Conservation (phyloP, 306 rosid genomes). For the Canavalia ensiformis region DNA sequence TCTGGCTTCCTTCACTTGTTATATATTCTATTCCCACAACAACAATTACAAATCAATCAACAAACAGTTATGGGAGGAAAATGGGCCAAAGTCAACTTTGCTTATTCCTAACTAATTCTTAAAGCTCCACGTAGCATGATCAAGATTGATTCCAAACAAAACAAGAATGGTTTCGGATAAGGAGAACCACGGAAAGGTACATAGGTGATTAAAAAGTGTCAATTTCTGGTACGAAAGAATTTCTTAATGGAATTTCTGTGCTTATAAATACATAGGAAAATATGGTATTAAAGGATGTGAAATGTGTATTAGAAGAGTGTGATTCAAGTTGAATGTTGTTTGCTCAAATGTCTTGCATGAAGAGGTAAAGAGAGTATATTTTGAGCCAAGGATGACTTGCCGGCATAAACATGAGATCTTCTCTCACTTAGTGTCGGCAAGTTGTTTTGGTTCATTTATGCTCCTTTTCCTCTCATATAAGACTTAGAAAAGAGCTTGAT, state of each 20-base stretch:
- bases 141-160: constrained; percentile 17
- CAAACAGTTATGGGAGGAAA: constrained; percentile 13
- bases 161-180: not conserved
- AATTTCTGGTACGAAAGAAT: not conserved
- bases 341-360: constrained; percentile 43
- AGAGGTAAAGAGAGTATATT: constrained; percentile 43
- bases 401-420: constrained; percentile 10
- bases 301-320: not conserved
- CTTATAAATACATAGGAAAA: constrained; percentile 46
- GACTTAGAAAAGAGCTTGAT: constrained; percentile 26
- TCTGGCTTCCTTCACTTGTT: not conserved
- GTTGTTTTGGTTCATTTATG: constrained; percentile 39
- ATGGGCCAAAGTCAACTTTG: constrained; percentile 31
- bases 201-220: not conserved
- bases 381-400: constrained; percentile 60
- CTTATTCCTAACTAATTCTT: constrained; percentile 13
- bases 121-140: constrained; percentile 15
- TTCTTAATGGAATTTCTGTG: not conserved
- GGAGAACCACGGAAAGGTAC: not conserved
- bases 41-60: constrained; percentile 1
- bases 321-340: not conserved
- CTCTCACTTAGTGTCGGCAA: constrained; percentile 31
- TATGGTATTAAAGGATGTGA: not conserved
- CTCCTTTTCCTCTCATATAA: constrained; percentile 50
- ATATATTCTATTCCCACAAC: constrained; percentile 51